These are phyloP conservation scores for Citrus mangshanensis DNA, from an alignment of 345 rosid genomes.

Conservation along the genomic window DNA sequence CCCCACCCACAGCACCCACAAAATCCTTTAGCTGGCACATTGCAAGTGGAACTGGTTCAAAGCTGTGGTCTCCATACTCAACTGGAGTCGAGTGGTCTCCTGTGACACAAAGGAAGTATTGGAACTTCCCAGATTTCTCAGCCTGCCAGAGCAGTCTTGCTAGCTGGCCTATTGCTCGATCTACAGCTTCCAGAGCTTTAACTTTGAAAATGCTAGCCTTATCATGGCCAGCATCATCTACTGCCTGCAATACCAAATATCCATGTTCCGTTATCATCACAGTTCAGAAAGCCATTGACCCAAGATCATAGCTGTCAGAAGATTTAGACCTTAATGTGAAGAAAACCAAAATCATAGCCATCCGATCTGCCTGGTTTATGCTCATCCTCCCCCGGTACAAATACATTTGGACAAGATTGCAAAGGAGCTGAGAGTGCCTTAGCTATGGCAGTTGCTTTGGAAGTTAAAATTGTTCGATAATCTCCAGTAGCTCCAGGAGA, in stretches of 20 bases:
- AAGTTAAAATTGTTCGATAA: slow-evolving; percentile 81
- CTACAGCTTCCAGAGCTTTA: slow-evolving; percentile 80
- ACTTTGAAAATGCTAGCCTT: slow-evolving; percentile 85
- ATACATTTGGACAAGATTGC: slow-evolving; percentile 56
- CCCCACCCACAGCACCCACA: slow-evolving; percentile 75
- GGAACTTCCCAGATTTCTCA: slow-evolving; percentile 52
- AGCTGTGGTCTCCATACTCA: slow-evolving; percentile 96
- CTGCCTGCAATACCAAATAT: slow-evolving; percentile 52
- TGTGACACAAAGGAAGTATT: slow-evolving; percentile 73
- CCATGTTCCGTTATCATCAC: background rate
- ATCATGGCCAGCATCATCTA: slow-evolving; percentile 98
- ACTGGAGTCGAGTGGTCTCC: slow-evolving; percentile 98
- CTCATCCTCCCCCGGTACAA: slow-evolving; percentile 86
- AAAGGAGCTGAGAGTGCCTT: slow-evolving; percentile 78
- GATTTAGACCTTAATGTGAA: slow-evolving; percentile 71
- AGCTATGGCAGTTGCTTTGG: slow-evolving; percentile 76
- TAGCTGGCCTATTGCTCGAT: slow-evolving; percentile 72
- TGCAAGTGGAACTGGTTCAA: slow-evolving; percentile 85
- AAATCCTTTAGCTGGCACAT: slow-evolving; percentile 69
- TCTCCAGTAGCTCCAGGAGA: slow-evolving; percentile 98
- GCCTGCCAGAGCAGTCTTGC: slow-evolving; percentile 86
- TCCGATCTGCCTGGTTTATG: slow-evolving; percentile 64
- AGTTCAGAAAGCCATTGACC: background rate
- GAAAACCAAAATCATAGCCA: slow-evolving; percentile 96
- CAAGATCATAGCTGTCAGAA: no score